Evolutionary conservation across 345 rosid genomes (phyloP).

Genomic region (Raphanus sativus): DNA sequence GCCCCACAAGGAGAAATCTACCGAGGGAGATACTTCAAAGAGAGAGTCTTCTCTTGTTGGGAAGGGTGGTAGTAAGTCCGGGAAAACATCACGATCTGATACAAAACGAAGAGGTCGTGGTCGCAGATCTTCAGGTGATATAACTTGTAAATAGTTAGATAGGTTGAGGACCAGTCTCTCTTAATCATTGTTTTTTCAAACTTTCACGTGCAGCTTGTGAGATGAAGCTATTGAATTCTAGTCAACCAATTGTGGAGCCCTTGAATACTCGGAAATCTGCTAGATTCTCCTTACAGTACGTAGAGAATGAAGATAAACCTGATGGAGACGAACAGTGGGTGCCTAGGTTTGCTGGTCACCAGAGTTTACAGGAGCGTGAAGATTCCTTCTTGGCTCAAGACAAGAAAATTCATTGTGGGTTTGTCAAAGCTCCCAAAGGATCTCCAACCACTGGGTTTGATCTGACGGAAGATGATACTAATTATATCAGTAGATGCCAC

Average conservation of each 20-base stretch:
- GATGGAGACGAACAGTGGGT: conserved; percentile 60
- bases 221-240: conserved; percentile 79
- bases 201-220: conserved; percentile 68
- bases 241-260: conserved; percentile 82
- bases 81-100: conserved; percentile 46
- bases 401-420: conserved; percentile 83
- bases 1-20: conserved; percentile 29
- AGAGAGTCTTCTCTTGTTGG: conserved; percentile 36
- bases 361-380: conserved; percentile 69
- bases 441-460: conserved; percentile 91
- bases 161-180: not conserved
- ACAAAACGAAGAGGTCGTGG: conserved; percentile 59
- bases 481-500: conserved; percentile 87
- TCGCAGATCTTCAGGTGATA: conserved; percentile 60
- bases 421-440: conserved; percentile 80
- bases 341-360: conserved; percentile 96
- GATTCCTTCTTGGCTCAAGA: conserved; percentile 74
- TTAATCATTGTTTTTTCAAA: conserved; percentile 12
- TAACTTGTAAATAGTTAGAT: not conserved
- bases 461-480: conserved; percentile 84
- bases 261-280: conserved; percentile 79
- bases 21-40: conserved; percentile 36
- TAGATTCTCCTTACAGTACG: conserved; percentile 78
- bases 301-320: conserved; percentile 65
- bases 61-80: conserved; percentile 44